These are phyloP conservation scores for Eucalyptus fibrosa DNA, from an alignment of 345 rosid species.

Conservation along the genomic window DNA sequence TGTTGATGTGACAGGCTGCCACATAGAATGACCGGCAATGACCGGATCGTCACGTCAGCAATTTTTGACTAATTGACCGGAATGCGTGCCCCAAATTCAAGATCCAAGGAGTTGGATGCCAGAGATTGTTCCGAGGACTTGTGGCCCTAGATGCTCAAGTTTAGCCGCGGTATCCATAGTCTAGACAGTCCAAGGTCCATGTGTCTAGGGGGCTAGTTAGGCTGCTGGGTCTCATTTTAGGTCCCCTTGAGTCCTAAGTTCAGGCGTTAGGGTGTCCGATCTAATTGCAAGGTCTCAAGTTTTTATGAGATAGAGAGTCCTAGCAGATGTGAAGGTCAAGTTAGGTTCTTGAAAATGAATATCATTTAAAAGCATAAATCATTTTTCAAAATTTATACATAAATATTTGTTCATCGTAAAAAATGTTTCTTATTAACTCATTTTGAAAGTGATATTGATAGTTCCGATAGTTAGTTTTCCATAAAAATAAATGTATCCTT, in stretches of 20 bases:
- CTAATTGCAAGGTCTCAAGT: background rate
- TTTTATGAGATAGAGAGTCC: background rate
- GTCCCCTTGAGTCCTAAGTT: background rate
- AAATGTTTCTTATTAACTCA: background rate
- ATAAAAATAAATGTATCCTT: background rate
- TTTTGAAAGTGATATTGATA: background rate
- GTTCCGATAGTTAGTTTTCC: background rate
- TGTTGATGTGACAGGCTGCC: accelerated
- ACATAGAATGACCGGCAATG: background rate
- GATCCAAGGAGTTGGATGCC: background rate
- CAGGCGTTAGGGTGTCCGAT: too few relatives aligned
- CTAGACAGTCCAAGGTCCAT: background rate
- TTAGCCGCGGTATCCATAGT: background rate
- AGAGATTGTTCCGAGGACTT: background rate
- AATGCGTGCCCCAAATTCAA: background rate
- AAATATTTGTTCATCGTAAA: background rate
- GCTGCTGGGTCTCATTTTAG: background rate
- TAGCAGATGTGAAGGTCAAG: background rate
- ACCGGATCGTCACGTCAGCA: accelerated
- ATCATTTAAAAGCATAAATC: background rate
- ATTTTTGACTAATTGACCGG: background rate
- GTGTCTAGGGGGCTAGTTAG: background rate
- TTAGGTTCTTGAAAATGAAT: background rate
- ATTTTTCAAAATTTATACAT: background rate
- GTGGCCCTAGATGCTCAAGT: too few relatives aligned